These are phyloP conservation scores for Schizosaccharomyces osmophilus DNA, from an alignment of 805 yeast species.

Conservation along the genomic window DNA sequence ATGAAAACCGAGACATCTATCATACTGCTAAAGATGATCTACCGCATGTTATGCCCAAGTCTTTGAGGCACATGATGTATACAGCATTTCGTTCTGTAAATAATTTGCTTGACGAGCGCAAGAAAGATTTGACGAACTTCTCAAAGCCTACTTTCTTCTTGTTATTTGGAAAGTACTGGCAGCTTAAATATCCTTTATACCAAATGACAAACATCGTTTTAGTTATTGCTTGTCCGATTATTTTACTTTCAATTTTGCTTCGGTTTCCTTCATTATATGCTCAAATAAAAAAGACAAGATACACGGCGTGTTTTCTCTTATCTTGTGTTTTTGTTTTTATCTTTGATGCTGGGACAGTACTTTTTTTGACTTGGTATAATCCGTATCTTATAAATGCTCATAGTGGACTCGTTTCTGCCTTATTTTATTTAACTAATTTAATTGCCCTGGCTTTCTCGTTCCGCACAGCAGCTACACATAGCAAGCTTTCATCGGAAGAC, in stretches of 20 bases:
- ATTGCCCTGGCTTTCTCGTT: not conserved
- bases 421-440: not conserved
- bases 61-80: slow-evolving; percentile 68
- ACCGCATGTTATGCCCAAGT: slow-evolving; percentile 33
- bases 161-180: not conserved
- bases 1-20: slow-evolving; percentile 57
- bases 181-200: slow-evolving; percentile 12
- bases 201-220: slow-evolving; percentile 23
- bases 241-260: slow-evolving; percentile 22
- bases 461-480: not conserved
- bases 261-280: not conserved
- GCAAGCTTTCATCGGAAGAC: not conserved
- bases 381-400: not conserved
- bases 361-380: not conserved
- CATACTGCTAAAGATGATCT: slow-evolving; percentile 59
- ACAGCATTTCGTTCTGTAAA: slow-evolving; percentile 37
- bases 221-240: slow-evolving; percentile 30
- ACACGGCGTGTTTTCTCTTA: not conserved
- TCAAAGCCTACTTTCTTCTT: slow-evolving; percentile 33
- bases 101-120: slow-evolving; percentile 21
- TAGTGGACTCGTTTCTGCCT: not conserved
- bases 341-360: not conserved
- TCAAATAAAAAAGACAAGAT: not conserved
- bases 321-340: not conserved
- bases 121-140: slow-evolving; percentile 12